These are phyloP conservation scores for Ceratocystis smalleyi DNA, from an alignment of 2,329 filamentous ascomycete species.

Conservation along the genomic window DNA sequence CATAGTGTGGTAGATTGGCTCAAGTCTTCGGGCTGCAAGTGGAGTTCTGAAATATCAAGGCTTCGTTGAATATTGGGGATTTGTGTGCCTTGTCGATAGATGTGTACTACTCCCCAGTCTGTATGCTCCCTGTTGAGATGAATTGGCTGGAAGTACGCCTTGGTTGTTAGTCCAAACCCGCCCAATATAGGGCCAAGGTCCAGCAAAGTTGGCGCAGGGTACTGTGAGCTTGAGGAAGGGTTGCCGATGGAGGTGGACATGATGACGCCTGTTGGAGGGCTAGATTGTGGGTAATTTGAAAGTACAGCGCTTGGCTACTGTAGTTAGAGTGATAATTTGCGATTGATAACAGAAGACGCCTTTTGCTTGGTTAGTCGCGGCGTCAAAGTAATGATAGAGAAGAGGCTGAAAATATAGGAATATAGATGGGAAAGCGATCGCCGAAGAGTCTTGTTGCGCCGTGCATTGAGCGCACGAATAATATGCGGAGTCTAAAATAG, in stretches of 20 bases:
- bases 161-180: conserved; percentile 58
- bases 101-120: conserved; percentile 83
- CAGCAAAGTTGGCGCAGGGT: conserved; percentile 30
- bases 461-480: too few relatives aligned
- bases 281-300: neutral
- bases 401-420: too few relatives aligned
- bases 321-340: too few relatives aligned
- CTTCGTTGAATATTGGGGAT: conserved; percentile 30
- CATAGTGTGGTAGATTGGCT: conserved; percentile 70
- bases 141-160: conserved; percentile 61
- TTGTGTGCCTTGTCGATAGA: conserved; percentile 76
- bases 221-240: conserved; percentile 27
- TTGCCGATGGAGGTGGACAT: neutral
- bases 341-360: neutral
- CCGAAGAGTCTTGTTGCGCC: too few relatives aligned
- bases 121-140: conserved; percentile 59
- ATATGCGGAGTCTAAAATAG: too few relatives aligned
- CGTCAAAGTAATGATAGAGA: too few relatives aligned
- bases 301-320: too few relatives aligned
- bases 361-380: too few relatives aligned
- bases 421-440: too few relatives aligned
- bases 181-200: conserved; percentile 40
- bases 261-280: neutral
- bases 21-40: conserved; percentile 29
- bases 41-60: conserved; percentile 1